A percentile compares a stretch with the other conserved stretches of the same genome.
phyloP scores from a whole-genome alignment of 768 basidiomycete genomes.

The Chalciporus pseudorubinellus region DNA sequence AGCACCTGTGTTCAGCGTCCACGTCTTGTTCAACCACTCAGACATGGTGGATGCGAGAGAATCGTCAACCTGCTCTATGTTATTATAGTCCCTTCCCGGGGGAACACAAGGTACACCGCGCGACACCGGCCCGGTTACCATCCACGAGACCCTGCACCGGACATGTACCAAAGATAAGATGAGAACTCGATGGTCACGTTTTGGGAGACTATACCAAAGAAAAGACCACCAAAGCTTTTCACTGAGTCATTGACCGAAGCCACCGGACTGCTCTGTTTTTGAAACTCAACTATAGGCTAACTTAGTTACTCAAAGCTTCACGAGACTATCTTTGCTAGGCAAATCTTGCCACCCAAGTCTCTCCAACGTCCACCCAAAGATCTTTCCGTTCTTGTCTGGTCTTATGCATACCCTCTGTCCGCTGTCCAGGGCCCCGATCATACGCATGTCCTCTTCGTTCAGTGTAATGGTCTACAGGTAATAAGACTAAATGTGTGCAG shows the following conservation, averaged over 20 bases:
- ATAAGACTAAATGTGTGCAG: too few species aligned
- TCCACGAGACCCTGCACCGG: not conserved
- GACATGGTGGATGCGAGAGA: not conserved
- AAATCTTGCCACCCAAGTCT: constrained; percentile 42
- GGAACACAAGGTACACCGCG: not conserved
- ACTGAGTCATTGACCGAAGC: too few species aligned
- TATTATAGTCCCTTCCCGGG: not conserved
- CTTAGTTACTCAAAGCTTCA: not conserved
- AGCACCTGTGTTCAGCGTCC: constrained; percentile 26
- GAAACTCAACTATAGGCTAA: too few species aligned
- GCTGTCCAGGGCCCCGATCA: constrained; percentile 33
- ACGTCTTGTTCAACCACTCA: constrained; percentile 7
- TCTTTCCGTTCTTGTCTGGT: constrained; percentile 25
- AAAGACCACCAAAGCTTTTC: too few species aligned
- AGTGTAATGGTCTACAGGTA: constrained; percentile 31
- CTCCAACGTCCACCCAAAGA: constrained; percentile 47
- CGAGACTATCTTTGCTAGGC: not conserved
- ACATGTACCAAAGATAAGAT: not conserved
- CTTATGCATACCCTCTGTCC: constrained; percentile 33
- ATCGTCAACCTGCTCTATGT: not conserved
- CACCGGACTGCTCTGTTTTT: too few species aligned
- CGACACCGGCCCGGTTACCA: not conserved
- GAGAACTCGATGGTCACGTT: too few species aligned
- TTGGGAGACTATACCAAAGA: too few species aligned
- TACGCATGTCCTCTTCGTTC: constrained; percentile 29